phyloP scores from a whole-genome alignment of 2,329 filamentous ascomycete genomes.

The Hypoxylon rubiginosum region DNA sequence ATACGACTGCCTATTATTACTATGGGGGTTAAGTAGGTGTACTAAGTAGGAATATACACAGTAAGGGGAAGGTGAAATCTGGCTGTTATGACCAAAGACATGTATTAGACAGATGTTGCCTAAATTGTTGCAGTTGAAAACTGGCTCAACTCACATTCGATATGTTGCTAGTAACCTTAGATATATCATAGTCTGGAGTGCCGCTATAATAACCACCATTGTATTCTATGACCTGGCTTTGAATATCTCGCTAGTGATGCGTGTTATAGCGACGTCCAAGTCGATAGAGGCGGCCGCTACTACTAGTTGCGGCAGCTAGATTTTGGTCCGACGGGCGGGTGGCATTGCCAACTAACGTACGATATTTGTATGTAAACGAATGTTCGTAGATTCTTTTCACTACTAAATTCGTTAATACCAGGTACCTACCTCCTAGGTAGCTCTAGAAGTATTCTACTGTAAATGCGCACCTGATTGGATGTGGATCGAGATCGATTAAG shows the following conservation, averaged over 20 bases:
- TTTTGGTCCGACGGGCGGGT: background rate
- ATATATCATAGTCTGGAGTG: background rate
- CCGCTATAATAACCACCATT: background rate
- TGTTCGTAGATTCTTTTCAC: background rate
- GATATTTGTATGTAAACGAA: background rate
- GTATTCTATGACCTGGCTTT: background rate
- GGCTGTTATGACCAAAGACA: slow-evolving; percentile 1
- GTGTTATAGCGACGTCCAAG: background rate
- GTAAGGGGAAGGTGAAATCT: background rate
- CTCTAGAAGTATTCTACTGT: background rate
- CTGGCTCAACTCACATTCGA: background rate
- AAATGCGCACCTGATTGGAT: background rate
- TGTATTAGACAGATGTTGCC: slow-evolving; percentile 1
- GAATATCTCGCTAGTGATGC: background rate
- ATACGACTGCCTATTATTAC: background rate
- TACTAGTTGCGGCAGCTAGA: background rate
- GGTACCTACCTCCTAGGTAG: background rate
- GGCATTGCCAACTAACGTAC: background rate
- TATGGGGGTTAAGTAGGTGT: background rate
- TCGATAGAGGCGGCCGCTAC: background rate
- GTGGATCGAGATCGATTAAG: background rate
- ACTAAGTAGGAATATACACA: background rate
- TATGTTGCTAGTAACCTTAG: background rate
- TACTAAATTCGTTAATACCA: background rate
- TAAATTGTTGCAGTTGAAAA: background rate